phyloP scores from a whole-genome alignment of 1,284 basidiomycete species.

The Apiotrichum veenhuisii region DNA sequence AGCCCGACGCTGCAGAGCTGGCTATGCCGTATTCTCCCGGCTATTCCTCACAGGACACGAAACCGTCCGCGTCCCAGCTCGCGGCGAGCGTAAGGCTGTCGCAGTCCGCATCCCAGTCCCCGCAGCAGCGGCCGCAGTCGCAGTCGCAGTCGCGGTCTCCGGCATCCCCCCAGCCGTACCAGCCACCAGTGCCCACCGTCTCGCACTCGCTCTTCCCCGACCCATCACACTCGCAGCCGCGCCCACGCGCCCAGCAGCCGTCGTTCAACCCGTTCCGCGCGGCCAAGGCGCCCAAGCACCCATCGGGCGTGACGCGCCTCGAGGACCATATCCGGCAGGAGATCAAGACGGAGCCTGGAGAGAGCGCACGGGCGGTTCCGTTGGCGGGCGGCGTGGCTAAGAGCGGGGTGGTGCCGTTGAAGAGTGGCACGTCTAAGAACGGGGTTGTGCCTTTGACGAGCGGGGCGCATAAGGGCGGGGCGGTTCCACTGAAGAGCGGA shows the following conservation, averaged over 20 bases:
- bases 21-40: no score
- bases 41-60: background rate
- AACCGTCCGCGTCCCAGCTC: background rate
- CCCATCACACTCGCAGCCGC: background rate
- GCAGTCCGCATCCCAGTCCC: background rate
- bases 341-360: background rate
- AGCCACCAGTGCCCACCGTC: no score
- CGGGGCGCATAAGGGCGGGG: background rate
- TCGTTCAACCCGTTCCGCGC: conserved; percentile 1
- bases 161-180: background rate
- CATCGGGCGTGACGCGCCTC: background rate
- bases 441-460: background rate
- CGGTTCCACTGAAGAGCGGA: background rate
- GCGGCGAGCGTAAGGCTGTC: background rate
- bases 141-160: no score
- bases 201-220: no score
- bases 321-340: background rate
- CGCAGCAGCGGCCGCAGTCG: background rate
- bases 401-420: background rate
- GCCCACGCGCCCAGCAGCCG: background rate
- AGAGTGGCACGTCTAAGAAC: background rate
- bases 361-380: no score
- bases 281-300: background rate
- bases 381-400: no score
- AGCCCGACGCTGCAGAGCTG: no score